Conservation (phyloP, 2,329 filamentous ascomycete species). For the Talaromyces pinophilus region DNA sequence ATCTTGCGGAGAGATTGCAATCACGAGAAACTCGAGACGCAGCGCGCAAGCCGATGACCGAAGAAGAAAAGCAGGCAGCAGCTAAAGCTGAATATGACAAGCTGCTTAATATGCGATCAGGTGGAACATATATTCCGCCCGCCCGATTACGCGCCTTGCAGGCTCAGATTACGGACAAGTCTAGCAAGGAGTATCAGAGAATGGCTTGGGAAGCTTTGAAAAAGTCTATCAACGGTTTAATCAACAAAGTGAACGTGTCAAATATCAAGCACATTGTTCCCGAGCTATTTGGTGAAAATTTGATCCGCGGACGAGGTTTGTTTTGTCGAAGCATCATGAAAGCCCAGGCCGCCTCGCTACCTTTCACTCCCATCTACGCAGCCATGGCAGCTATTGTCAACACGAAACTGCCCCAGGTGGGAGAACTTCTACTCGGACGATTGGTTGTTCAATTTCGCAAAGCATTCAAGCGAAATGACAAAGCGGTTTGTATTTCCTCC, state of each 20-base stretch:
- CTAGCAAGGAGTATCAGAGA: conserved; percentile 93
- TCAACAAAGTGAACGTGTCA: conserved; percentile 98
- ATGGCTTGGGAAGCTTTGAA: conserved; percentile 99
- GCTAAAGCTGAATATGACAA: conserved; percentile 94
- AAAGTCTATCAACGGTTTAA: conserved; percentile 96
- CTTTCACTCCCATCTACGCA: conserved; percentile 94
- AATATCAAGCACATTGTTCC: conserved; percentile 98
- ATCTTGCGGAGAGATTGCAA: conserved; percentile 56
- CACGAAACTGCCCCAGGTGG: conserved; percentile 92
- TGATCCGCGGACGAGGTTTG: conserved; percentile 84
- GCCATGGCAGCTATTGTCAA: conserved; percentile 97
- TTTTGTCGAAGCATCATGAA: conserved; percentile 99
- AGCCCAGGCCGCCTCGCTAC: conserved; percentile 90
- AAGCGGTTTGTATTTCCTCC: conserved; percentile 88
- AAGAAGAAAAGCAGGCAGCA: conserved; percentile 81
- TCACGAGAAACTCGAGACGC: conserved; percentile 53
- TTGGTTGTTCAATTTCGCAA: conserved; percentile 92
- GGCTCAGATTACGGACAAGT: conserved; percentile 95
- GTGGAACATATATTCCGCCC: conserved; percentile 94
- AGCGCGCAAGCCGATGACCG: conserved; percentile 58
- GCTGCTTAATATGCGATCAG: conserved; percentile 86
- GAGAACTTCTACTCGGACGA: conserved; percentile 82
- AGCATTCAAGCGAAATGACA: conserved; percentile 94
- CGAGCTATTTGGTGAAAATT: conserved; percentile 91
- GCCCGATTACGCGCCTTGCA: conserved; percentile 87